Conservation (phyloP, 2,329 filamentous ascomycete species). For the Fusarium sp. region DNA sequence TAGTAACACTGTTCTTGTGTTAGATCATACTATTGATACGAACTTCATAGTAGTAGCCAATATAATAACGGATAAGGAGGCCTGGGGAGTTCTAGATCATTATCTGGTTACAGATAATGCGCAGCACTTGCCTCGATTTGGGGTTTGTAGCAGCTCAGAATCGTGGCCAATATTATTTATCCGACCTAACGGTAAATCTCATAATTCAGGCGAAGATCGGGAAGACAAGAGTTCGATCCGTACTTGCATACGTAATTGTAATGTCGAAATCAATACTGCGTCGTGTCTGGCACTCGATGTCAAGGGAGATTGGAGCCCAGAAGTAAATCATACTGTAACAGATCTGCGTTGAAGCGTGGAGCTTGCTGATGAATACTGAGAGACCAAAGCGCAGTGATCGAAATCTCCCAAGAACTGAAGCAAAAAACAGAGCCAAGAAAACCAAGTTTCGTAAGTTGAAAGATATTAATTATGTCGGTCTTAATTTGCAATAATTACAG, state of each 20-base stretch:
- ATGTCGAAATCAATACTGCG: constrained; percentile 35
- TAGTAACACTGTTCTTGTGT: not conserved
- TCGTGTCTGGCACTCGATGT: constrained; percentile 22
- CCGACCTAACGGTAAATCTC: not conserved
- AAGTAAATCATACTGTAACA: constrained; percentile 13
- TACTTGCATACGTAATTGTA: constrained; percentile 27
- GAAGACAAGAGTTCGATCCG: constrained; percentile 17
- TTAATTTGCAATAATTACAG: constrained; percentile 19
- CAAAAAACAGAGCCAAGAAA: not conserved
- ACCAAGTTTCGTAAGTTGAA: constrained; percentile 5
- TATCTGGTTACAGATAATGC: not conserved
- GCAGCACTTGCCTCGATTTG: not conserved
- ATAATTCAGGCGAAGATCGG: not conserved
- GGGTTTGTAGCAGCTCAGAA: constrained; percentile 8
- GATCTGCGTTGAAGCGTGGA: constrained; percentile 20
- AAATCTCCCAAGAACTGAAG: constrained; percentile 12
- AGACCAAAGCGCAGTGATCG: constrained; percentile 11
- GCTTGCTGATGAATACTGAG: constrained; percentile 11
- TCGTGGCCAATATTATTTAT: constrained; percentile 8
- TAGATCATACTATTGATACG: not conserved
- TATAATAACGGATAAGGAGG: not conserved
- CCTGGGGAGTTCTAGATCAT: constrained; percentile 5
- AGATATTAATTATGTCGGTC: constrained; percentile 16
- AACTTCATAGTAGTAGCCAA: not conserved
- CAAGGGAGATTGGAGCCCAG: constrained; percentile 29